Evolutionary conservation across 1,139 yeast species (phyloP), one percentile per base, ranked within the genome.

Genomic region (Dujonia santamariae): DNA sequence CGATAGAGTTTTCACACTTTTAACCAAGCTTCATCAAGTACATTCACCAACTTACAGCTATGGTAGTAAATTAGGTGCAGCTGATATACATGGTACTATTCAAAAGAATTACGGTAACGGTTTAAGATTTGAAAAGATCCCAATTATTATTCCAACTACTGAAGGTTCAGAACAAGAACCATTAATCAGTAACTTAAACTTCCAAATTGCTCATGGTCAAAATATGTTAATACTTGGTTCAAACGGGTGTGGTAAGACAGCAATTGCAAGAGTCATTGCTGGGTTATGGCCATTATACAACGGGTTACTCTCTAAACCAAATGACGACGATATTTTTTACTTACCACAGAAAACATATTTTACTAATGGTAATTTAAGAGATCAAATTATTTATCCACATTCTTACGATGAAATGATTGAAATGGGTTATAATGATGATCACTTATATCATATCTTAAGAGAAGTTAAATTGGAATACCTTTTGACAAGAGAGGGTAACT

Each of bases 251-350:
- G 97, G 97, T 38, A 90, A 90, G 54, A 83, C 95, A 2, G 80
- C 96, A 0, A 83, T 90, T 47, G 81, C 90, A 30, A 70, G 97
- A 43, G 75, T 90, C 3, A 68, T 88, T 42, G 92, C 95, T 3
- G 96, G 94, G 16, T 67, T 90, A 41, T 90, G 97, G 97, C 97
- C 97, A 14, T 73, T 86, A 22, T 90, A 85, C 58, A 66, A 72
- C 42, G 97, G 97, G 0, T 70, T 88, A 39, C 65, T 90, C 30
- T 85, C 95, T 7, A 84, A 82, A 50, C 96, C 96, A 8, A 66
- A 74, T 35, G 83, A 80, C 37, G 75, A 74, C 31, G 90, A 85
- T 45, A 71, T 87, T 26, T 72, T 81, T 42, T 86, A 78, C 55
- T 69, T 87, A 36, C 94, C 96, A 7, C 96, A 87, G 58, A 78